phyloP scores from a whole-genome alignment of 148 eudicot species.

The Spergularia bocconei region DNA sequence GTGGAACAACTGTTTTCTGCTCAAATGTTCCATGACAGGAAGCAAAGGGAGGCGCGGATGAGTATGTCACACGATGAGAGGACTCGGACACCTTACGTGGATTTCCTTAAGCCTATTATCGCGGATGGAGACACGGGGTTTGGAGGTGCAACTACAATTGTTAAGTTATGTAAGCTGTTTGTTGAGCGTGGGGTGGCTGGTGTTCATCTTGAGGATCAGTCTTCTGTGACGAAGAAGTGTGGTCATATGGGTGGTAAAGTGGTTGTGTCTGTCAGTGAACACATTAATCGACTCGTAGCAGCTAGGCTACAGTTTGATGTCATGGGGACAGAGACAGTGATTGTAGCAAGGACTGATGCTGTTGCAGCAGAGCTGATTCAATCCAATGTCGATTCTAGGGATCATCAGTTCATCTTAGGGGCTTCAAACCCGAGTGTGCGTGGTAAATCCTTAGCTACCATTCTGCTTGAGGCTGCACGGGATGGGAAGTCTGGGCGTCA shows the following conservation, averaged over 20 bases:
- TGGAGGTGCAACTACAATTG: slow-evolving; percentile 80
- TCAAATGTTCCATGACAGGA: slow-evolving; percentile 72
- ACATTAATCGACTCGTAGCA: slow-evolving; percentile 68
- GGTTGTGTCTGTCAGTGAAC: slow-evolving; percentile 57
- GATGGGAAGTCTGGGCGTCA: slow-evolving; percentile 54
- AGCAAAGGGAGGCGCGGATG: slow-evolving; percentile 78
- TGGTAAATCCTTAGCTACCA: slow-evolving; percentile 48
- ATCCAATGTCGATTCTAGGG: slow-evolving; percentile 61
- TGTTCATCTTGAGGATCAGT: slow-evolving; percentile 81
- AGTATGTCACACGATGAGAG: slow-evolving; percentile 60
- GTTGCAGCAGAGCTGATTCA: slow-evolving; percentile 68
- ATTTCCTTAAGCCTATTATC: slow-evolving; percentile 71
- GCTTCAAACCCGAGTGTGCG: slow-evolving; percentile 50
- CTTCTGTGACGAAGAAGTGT: slow-evolving; percentile 74
- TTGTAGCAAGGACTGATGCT: slow-evolving; percentile 75
- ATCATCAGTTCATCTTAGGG: slow-evolving; percentile 72
- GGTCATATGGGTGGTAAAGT: slow-evolving; percentile 88
- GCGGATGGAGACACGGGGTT: slow-evolving; percentile 86
- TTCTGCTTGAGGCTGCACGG: slow-evolving; percentile 47
- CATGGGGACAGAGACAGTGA: slow-evolving; percentile 70
- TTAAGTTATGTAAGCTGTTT: slow-evolving; percentile 79
- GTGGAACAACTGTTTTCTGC: slow-evolving; percentile 71
- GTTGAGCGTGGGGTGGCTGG: slow-evolving; percentile 86
- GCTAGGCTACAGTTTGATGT: slow-evolving; percentile 73
- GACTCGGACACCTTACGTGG: slow-evolving; percentile 55